Evolutionary conservation across 2,329 filamentous ascomycete species (phyloP), one percentile per base, ranked within the genome.

Genomic region (Emmonsiellopsis sp.): DNA sequence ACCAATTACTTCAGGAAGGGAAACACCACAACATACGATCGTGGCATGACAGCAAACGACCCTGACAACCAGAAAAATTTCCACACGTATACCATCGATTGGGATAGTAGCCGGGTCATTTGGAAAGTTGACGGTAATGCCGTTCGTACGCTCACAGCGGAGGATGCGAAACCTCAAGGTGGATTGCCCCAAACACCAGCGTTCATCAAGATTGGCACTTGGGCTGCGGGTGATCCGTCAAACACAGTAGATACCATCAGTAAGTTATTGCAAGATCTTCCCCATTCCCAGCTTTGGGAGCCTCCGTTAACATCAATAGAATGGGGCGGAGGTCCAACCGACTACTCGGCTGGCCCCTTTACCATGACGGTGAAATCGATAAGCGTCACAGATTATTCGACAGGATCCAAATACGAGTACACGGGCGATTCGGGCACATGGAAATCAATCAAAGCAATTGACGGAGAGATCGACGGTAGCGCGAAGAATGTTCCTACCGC

Each of bases 1-100:
- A 87, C 85, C 63, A 96, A 97, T 73, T 97, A 95, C 75, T 97
- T 96, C 63, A 89, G 90, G 69, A 95, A 96, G 73, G 92, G 92
- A 53, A 79, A 88, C 62, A 81, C 11, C 95, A 93, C 74, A 89
- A 95, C 73, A 86, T 92, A 54, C 91, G 85, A 56, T 85, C 86
- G 55, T 90, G 88, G 68, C 86, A 91, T 69, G 71, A 80, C 20
- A 26, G 20, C 5, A 26, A 26, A 26, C 1, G 74, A 84, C 64
- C 62, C 74, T 59, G 71, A 78, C 63, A 91, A 86, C 55, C 69
- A 74, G 57, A 62, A 50, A 13, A 35, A 54, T 32, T 73, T 69
- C 61, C 68, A 74, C 62, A 75, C 70, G 16, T 76, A 76, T 65
- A 72, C 67, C 48, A 57, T 89, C 53, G 79, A 86, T 67, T 89